Conservation (phyloP, 352 stramenopile genomes). For the Globisporangium viniferum region DNA sequence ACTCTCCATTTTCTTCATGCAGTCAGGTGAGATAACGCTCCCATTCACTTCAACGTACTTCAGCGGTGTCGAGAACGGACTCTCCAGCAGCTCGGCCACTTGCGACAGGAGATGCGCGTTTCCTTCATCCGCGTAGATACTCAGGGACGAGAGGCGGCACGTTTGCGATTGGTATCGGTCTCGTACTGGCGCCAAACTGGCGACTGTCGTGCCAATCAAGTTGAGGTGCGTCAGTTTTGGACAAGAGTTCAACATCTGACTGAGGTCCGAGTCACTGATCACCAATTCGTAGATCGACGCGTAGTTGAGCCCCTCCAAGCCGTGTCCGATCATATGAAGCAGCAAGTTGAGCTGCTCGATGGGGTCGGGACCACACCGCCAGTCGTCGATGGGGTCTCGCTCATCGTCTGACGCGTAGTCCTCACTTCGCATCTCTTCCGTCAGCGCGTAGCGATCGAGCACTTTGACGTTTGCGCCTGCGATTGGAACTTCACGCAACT, state of each 20-base stretch:
- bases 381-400: no score
- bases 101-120: neutral
- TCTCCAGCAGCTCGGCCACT: neutral
- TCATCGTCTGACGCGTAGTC: no score
- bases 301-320: neutral
- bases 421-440: neutral
- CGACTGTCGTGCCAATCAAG: neutral
- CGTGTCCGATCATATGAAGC: neutral
- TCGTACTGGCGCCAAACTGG: neutral
- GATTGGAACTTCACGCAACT: neutral
- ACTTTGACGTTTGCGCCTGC: neutral
- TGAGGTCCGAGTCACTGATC: neutral
- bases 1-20: neutral
- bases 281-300: neutral
- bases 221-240: neutral
- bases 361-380: neutral
- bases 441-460: neutral
- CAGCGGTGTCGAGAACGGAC: neutral
- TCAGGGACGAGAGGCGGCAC: neutral
- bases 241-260: neutral
- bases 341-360: neutral
- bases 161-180: neutral
- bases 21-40: neutral
- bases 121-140: neutral
- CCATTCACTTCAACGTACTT: neutral